These are phyloP conservation scores for Yarrowia bubula DNA, from an alignment of 805 yeast species.

Conservation along the genomic window DNA sequence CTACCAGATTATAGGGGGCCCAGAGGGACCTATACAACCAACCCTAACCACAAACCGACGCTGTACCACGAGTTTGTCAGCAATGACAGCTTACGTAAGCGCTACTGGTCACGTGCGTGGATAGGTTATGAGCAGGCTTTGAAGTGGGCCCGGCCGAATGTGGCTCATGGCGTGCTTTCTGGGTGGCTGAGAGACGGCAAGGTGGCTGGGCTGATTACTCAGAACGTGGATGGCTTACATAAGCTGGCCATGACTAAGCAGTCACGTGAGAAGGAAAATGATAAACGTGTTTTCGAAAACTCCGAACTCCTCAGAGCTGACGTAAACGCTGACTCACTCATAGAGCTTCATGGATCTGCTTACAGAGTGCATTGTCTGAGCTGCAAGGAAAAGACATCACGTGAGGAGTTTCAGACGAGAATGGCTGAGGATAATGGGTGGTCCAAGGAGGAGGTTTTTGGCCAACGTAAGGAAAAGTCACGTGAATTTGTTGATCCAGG, in stretches of 20 bases:
- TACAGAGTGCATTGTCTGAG: slow-evolving; percentile 3
- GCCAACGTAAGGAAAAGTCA: not conserved
- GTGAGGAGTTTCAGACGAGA: not conserved
- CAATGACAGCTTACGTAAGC: not conserved
- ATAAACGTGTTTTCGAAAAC: not conserved
- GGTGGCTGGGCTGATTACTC: not conserved
- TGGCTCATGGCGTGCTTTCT: not conserved
- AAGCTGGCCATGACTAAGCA: not conserved
- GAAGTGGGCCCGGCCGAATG: slow-evolving; percentile 3
- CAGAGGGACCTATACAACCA: slow-evolving; percentile 6
- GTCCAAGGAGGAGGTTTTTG: not conserved
- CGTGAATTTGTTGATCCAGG: not conserved
- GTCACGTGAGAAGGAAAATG: not conserved
- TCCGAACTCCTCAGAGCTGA: not conserved
- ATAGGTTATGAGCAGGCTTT: slow-evolving; percentile 20
- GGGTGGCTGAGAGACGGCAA: not conserved
- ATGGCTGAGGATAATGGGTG: not conserved
- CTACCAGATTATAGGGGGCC: slow-evolving; percentile 68
- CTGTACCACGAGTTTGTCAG: slow-evolving; percentile 21
- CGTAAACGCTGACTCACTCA: not conserved
- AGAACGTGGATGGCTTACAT: slow-evolving; percentile 19
- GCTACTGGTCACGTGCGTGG: slow-evolving; percentile 26
- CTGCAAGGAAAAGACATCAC: not conserved
- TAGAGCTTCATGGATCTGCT: slow-evolving; percentile 20
- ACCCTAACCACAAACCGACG: slow-evolving; percentile 23